These are phyloP conservation scores for Mikania micrantha DNA, from an alignment of 129 eudicot genomes.

Conservation along the genomic window DNA sequence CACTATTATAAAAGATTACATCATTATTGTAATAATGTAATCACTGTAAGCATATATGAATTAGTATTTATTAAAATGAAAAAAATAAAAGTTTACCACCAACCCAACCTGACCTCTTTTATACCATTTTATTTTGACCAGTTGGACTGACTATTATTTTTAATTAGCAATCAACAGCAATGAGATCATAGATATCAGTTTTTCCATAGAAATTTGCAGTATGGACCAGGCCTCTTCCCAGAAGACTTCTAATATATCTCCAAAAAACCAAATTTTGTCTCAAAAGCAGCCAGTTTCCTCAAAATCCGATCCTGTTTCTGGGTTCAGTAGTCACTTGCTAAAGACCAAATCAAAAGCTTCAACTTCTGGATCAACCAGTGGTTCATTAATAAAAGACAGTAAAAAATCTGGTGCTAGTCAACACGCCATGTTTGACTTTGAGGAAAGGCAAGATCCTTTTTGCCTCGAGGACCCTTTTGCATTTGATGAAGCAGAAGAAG, in stretches of 20 bases:
- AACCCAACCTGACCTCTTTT: neutral
- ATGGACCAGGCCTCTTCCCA: slow-evolving; percentile 37
- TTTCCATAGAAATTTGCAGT: slow-evolving; percentile 45
- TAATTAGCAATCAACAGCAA: slow-evolving; percentile 33
- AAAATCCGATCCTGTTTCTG: slow-evolving; percentile 20
- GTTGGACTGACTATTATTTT: neutral
- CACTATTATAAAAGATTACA: neutral
- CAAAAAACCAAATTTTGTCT: slow-evolving; percentile 23
- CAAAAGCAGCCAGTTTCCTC: slow-evolving; percentile 27
- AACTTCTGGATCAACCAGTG: slow-evolving; percentile 40
- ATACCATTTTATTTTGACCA: neutral
- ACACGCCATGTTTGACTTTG: slow-evolving; percentile 26
- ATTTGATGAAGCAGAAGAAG: slow-evolving; percentile 65
- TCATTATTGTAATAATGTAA: neutral
- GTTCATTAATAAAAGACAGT: slow-evolving; percentile 14
- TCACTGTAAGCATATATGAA: neutral
- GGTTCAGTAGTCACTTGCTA: slow-evolving; percentile 26
- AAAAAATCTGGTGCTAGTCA: slow-evolving; percentile 25
- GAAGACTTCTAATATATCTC: slow-evolving; percentile 20
- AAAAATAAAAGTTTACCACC: neutral
- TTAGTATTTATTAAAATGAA: neutral
- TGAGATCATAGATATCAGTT: slow-evolving; percentile 32
- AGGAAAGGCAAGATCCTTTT: slow-evolving; percentile 73
- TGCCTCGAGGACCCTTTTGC: slow-evolving; percentile 74
- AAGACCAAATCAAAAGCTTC: slow-evolving; percentile 45